Conservation (phyloP, 441 rosid genomes). For the Rhodomyrtus psidioides region DNA sequence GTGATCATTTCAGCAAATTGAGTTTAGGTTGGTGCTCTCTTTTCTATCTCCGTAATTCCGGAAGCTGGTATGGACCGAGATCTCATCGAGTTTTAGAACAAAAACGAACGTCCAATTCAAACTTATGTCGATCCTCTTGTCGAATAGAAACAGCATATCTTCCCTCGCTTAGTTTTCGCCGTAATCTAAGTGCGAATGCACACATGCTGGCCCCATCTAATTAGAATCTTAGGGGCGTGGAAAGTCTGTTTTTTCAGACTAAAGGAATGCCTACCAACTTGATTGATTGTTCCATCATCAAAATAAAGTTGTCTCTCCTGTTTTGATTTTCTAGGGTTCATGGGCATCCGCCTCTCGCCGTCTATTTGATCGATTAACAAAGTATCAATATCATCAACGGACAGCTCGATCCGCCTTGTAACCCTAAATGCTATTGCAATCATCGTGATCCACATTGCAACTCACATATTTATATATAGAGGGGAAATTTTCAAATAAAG, state of each 20-base stretch:
- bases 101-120: background rate
- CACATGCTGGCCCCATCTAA: background rate
- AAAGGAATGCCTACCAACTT: background rate
- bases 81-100: background rate
- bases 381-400: background rate
- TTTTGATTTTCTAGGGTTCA: background rate
- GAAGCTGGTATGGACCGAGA: background rate
- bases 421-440: background rate
- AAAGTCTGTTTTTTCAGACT: background rate
- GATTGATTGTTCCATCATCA: background rate
- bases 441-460: background rate
- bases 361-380: background rate
- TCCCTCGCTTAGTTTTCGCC: rapidly evolving
- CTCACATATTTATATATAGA: no score
- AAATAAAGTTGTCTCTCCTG: background rate
- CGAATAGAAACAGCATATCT: rapidly evolving
- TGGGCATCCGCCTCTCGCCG: background rate
- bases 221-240: background rate
- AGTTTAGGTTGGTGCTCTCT: background rate
- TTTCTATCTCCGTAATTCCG: background rate
- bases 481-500: no score
- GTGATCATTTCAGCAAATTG: background rate
- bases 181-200: background rate
- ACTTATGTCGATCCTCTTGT: background rate
- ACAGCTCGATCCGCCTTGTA: background rate